phyloP scores from a whole-genome alignment of 805 yeast genomes.

The Kazachstania africana region DNA sequence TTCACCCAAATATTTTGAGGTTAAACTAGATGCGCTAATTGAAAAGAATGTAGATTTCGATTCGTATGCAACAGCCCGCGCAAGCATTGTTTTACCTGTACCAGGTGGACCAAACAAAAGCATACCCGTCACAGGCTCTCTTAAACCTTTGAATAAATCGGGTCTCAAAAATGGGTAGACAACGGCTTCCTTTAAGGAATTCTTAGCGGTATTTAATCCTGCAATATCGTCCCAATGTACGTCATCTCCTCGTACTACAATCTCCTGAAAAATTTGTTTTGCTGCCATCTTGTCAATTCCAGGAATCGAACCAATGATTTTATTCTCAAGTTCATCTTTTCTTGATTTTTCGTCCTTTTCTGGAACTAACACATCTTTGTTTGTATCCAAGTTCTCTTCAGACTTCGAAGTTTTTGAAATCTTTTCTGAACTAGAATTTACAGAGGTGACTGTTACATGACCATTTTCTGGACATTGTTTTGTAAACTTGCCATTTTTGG shows the following conservation, averaged over 20 bases:
- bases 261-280: conserved; percentile 74
- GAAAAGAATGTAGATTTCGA: conserved; percentile 87
- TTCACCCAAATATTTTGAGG: conserved; percentile 84
- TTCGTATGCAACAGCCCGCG: conserved; percentile 93
- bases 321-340: conserved; percentile 7
- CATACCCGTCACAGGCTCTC: conserved; percentile 97
- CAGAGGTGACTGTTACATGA: no score
- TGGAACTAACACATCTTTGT: neutral
- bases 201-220: conserved; percentile 81
- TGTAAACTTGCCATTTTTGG: no score
- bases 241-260: conserved; percentile 80
- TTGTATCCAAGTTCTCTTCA: neutral
- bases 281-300: conserved; percentile 79
- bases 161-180: conserved; percentile 94
- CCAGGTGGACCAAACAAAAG: conserved; percentile 95
- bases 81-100: conserved; percentile 97
- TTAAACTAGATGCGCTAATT: conserved; percentile 79
- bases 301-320: conserved; percentile 26
- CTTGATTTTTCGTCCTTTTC: neutral
- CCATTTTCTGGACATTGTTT: no score
- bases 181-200: conserved; percentile 83
- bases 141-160: conserved; percentile 75
- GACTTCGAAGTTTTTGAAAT: neutral
- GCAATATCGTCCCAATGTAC: conserved; percentile 94
- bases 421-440: neutral